These are phyloP conservation scores for Cladophialophora yegresii DNA, from an alignment of 2,329 filamentous ascomycete species.

Conservation along the genomic window DNA sequence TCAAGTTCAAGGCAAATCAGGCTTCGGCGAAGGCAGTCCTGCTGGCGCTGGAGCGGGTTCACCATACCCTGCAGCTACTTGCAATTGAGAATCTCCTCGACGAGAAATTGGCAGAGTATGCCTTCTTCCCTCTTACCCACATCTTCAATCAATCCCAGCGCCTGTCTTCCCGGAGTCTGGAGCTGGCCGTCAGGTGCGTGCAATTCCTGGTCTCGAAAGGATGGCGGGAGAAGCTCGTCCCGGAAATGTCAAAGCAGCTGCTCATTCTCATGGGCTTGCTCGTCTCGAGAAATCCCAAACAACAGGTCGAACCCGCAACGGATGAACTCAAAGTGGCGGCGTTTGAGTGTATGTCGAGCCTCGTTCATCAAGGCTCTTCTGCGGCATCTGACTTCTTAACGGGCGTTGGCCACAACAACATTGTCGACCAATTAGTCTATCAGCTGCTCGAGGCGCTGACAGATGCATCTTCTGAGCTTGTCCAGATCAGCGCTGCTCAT, in stretches of 20 bases:
- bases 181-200: slow-evolving; percentile 75
- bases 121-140: slow-evolving; percentile 89
- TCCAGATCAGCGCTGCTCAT: slow-evolving; percentile 69
- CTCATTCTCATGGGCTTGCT: slow-evolving; percentile 82
- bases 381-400: slow-evolving; percentile 50
- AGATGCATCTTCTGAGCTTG: slow-evolving; percentile 63
- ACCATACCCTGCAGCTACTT: slow-evolving; percentile 45
- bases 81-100: slow-evolving; percentile 59
- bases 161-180: slow-evolving; percentile 68
- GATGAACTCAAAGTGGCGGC: slow-evolving; percentile 76
- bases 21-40: slow-evolving; percentile 52
- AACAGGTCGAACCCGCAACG: slow-evolving; percentile 46
- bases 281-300: slow-evolving; percentile 69
- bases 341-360: slow-evolving; percentile 66
- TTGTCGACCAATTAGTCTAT: slow-evolving; percentile 79
- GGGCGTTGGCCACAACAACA: slow-evolving; percentile 65
- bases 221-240: slow-evolving; percentile 72
- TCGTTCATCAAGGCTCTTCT: slow-evolving; percentile 58
- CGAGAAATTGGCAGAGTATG: slow-evolving; percentile 84
- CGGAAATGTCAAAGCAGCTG: slow-evolving; percentile 77
- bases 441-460: slow-evolving; percentile 74
- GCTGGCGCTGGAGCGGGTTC: slow-evolving; percentile 50
- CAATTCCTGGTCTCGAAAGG: slow-evolving; percentile 72
- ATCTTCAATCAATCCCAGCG: slow-evolving; percentile 75
- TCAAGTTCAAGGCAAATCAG: slow-evolving; percentile 53